Base-by-base conservation (phyloP, 108 stramenopile species). In the Nitzschia palea region DNA sequence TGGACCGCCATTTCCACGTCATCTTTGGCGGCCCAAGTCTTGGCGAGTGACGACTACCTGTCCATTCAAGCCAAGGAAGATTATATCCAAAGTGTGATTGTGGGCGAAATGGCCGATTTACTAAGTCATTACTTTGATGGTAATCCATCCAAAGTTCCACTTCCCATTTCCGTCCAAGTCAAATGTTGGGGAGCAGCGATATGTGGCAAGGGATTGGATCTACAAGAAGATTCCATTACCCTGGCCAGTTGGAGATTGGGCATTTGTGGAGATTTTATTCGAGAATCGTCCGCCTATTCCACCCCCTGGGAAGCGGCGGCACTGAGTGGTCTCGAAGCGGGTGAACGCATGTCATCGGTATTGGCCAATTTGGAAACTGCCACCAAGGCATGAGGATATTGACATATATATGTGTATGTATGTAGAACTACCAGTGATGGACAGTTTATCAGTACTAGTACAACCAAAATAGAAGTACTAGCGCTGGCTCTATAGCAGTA, bases 1-100 rank as follows among this genome's bases (percentile, higher is more conserved):
- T 73, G 72, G 72, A 73, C 72, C n/a, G 72, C 65, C 55, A 62
- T 73, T 53, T 50, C 60, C 1, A 73, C 72, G 9, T 73, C 72
- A 14, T 36, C 14, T 18, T 27, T 73, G 32, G 72, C 72, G 22
- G 9, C 59, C 25, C 14, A 20, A 23, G 50, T 62, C 3, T 35
- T 5, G n/a, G 17, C 4, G 34, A 60, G 18, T 18, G 26, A 22
- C 22, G 4, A n/a, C 35, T 25, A 5, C 32, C n/a, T 23, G 56
- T 15, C 20, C n/a, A 32, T 20, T 14, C 22, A 40, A 44, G 23
- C 27, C 18, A 65, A 65, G 50, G 31, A 48, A 48, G 18, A 10
- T 5, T 15, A 28, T 44, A 5, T 44, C 15, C 33, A 28, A 44
- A 2, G 37, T 12, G 37, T 43, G 22, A 5, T 48, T 12, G 22